Conservation (phyloP, 768 basidiomycete genomes). For the Russula dissimulans region DNA sequence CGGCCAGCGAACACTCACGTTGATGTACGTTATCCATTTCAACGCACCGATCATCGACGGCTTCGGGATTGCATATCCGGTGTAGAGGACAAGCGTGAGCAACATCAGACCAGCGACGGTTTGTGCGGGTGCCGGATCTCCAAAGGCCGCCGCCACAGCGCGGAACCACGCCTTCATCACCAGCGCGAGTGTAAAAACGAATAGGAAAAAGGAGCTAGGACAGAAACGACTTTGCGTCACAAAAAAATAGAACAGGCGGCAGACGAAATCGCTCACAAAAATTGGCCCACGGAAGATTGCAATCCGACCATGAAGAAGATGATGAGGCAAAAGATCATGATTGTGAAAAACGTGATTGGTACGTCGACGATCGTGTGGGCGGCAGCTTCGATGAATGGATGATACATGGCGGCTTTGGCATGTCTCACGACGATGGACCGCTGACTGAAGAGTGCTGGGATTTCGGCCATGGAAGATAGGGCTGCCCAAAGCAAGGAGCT, state of each 20-base stretch:
- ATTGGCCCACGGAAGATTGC: slow-evolving; percentile 46
- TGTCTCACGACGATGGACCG: slow-evolving; percentile 54
- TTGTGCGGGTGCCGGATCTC: slow-evolving; percentile 51
- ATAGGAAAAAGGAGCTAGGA: slow-evolving; percentile 47
- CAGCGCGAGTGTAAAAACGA: slow-evolving; percentile 47
- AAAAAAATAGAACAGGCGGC: not conserved
- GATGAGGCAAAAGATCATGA: slow-evolving; percentile 37
- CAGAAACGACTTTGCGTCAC: slow-evolving; percentile 1
- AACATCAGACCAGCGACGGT: slow-evolving; percentile 45
- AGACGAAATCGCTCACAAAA: slow-evolving; percentile 42
- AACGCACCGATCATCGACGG: slow-evolving; percentile 60
- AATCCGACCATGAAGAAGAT: slow-evolving; percentile 57
- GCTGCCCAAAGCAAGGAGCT: slow-evolving; percentile 53
- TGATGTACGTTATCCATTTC: slow-evolving; percentile 57
- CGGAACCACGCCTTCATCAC: slow-evolving; percentile 75
- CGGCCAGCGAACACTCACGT: slow-evolving; percentile 31
- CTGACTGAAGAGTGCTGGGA: slow-evolving; percentile 46
- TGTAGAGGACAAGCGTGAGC: slow-evolving; percentile 47
- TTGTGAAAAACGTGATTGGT: slow-evolving; percentile 44
- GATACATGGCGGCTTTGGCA: slow-evolving; percentile 51
- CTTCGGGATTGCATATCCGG: slow-evolving; percentile 51
- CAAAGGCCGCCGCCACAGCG: slow-evolving; percentile 49
- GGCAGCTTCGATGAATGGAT: slow-evolving; percentile 44
- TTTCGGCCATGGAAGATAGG: slow-evolving; percentile 53
- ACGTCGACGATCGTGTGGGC: slow-evolving; percentile 54